Percentiles rank a stretch among this genome's conserved stretches.
Evolutionary conservation across 2,329 filamentous ascomycete genomes (phyloP).

Genomic region (Exserohilum rostratum): DNA sequence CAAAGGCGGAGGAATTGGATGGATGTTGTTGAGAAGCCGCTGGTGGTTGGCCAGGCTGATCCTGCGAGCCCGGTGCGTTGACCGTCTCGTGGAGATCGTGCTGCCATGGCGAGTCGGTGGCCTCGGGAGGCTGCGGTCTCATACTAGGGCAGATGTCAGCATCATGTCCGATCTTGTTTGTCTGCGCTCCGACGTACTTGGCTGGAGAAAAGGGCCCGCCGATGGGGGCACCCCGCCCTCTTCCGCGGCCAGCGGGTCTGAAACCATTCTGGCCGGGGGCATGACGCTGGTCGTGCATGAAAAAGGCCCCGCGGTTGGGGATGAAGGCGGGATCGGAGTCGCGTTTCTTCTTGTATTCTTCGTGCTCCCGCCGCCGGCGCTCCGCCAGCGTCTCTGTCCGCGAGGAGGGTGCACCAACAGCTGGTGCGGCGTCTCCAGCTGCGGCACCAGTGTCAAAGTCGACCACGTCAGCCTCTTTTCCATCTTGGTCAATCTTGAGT

Average conservation of each 20-base stretch:
- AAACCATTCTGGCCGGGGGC: constrained; percentile 80
- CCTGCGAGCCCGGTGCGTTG: constrained; percentile 48
- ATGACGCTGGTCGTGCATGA: constrained; percentile 91
- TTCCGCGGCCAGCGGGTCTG: constrained; percentile 68
- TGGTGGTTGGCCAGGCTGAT: constrained; percentile 24
- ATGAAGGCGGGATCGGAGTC: constrained; percentile 93
- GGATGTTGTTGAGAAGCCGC: constrained; percentile 24
- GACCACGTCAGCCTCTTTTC: constrained; percentile 52
- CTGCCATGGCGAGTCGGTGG: constrained; percentile 79
- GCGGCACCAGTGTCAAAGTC: constrained; percentile 57
- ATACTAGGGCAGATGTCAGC: constrained; percentile 48
- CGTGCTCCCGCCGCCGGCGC: constrained; percentile 80
- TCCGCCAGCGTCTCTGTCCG: constrained; percentile 67
- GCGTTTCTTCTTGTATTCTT: constrained; percentile 86
- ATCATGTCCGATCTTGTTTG: not conserved
- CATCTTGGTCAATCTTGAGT: constrained; percentile 55
- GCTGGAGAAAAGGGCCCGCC: constrained; percentile 62
- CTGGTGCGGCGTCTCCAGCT: constrained; percentile 47
- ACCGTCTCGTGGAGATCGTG: constrained; percentile 89
- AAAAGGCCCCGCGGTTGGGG: constrained; percentile 91
- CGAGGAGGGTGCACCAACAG: constrained; percentile 39
- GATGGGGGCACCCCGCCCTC: constrained; percentile 59
- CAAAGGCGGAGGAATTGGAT: constrained; percentile 25
- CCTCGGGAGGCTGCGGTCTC: constrained; percentile 51
- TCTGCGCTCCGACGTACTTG: constrained; percentile 58